Conservation (phyloP, 805 yeast genomes). For the Maudiozyma saulgeensis region DNA sequence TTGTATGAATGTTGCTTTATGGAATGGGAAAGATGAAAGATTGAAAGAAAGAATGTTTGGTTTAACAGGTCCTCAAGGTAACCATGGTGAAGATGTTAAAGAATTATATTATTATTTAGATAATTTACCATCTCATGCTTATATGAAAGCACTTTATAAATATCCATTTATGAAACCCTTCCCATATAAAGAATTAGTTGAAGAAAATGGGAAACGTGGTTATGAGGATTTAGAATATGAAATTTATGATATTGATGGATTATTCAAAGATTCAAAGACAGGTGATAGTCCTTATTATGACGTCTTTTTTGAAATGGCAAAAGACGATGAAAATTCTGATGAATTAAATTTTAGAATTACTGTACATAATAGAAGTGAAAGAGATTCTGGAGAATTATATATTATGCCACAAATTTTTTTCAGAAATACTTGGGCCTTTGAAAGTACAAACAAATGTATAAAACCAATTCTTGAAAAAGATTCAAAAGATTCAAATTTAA, state of each 20-base stretch:
- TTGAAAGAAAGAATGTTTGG: constrained; percentile 84
- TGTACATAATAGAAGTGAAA: constrained; percentile 72
- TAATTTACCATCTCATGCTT: constrained; percentile 87
- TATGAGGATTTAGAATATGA: constrained; percentile 71
- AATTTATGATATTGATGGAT: constrained; percentile 60
- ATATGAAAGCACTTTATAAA: constrained; percentile 84
- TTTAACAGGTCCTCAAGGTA: constrained; percentile 85
- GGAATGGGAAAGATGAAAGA: constrained; percentile 84
- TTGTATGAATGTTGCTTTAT: constrained; percentile 69
- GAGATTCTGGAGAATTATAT: constrained; percentile 74
- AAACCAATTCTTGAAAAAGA: constrained; percentile 43
- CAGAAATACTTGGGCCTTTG: constrained; percentile 92
- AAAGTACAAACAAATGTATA: constrained; percentile 36
- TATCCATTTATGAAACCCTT: constrained; percentile 72
- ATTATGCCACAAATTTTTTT: constrained; percentile 75
- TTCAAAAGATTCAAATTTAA: constrained; percentile 31
- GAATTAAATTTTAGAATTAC: constrained; percentile 77
- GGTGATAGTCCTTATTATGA: constrained; percentile 70
- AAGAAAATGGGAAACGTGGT: constrained; percentile 55
- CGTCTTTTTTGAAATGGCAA: constrained; percentile 83
- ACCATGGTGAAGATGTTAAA: constrained; percentile 94
- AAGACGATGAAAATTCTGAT: constrained; percentile 69
- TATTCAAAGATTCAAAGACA: constrained; percentile 45
- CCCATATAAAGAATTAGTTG: constrained; percentile 71
- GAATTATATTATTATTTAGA: constrained; percentile 78